These are phyloP conservation scores for Penicillium waksmanii DNA, from an alignment of 495 filamentous ascomycete genomes.

Conservation along the genomic window DNA sequence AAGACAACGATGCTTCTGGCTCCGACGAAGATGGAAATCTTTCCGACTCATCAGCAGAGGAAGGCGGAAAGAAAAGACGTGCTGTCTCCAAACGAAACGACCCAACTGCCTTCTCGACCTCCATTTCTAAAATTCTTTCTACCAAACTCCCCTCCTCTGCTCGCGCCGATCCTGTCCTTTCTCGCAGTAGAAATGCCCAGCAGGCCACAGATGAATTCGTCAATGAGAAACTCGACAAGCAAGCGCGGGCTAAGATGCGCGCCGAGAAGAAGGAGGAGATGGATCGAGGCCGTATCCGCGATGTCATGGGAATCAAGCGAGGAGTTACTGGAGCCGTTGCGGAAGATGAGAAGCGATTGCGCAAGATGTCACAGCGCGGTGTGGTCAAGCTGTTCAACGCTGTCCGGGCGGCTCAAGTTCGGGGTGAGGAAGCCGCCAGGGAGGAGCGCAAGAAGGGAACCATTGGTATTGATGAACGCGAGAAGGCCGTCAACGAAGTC, in stretches of 20 bases:
- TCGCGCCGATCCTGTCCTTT: constrained; percentile 85
- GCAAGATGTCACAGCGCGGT: constrained; percentile 87
- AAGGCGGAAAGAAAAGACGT: constrained; percentile 28
- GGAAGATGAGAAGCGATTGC: constrained; percentile 78
- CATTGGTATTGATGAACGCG: constrained; percentile 69
- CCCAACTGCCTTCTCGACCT: constrained; percentile 84
- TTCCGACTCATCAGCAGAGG: constrained; percentile 27
- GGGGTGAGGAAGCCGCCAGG: constrained; percentile 73
- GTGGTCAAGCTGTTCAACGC: constrained; percentile 97
- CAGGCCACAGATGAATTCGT: constrained; percentile 65
- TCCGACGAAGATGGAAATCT: constrained; percentile 23
- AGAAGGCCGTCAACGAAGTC: constrained; percentile 91
- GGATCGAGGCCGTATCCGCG: constrained; percentile 85
- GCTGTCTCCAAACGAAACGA: constrained; percentile 76
- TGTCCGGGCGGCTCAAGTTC: constrained; percentile 87
- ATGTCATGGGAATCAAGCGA: constrained; percentile 67
- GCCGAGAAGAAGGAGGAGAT: constrained; percentile 79
- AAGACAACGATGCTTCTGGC: constrained; percentile 36
- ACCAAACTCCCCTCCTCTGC: constrained; percentile 81
- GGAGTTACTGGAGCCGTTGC: constrained; percentile 56
- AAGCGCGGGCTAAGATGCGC: constrained; percentile 75
- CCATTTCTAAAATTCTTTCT: constrained; percentile 85
- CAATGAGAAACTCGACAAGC: constrained; percentile 76
- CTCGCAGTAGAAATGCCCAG: constrained; percentile 71
- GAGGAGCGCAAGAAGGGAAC: constrained; percentile 71